These are phyloP conservation scores for Phytophthora pinifolia DNA, from an alignment of 352 stramenopile species.

Conservation along the genomic window DNA sequence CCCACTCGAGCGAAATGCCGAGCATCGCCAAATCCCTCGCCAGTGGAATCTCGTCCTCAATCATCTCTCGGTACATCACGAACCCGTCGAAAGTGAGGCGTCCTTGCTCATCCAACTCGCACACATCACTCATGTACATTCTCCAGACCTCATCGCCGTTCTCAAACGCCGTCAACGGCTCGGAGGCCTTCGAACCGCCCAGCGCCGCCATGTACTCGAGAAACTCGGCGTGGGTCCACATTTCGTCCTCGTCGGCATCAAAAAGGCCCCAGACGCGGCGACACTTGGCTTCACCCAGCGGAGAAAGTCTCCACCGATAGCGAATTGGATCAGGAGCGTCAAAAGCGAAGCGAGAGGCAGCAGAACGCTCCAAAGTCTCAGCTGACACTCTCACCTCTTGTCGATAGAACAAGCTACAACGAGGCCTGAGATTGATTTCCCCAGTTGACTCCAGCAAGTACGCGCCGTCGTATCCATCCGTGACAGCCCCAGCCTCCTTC, in stretches of 20 bases:
- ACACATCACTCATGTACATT: constrained; percentile 69
- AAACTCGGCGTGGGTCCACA: constrained; percentile 63
- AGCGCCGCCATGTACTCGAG: constrained; percentile 55
- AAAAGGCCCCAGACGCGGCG: constrained; percentile 50
- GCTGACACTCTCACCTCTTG: constrained; percentile 21
- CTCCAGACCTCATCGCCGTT: constrained; percentile 50
- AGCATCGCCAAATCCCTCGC: constrained; percentile 42
- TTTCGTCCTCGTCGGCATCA: constrained; percentile 50
- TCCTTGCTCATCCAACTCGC: constrained; percentile 35
- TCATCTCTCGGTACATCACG: constrained; percentile 47
- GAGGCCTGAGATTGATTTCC: constrained; percentile 13
- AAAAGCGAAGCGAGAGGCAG: constrained; percentile 43
- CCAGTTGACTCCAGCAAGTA: constrained; percentile 49
- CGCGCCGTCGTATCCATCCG: constrained; percentile 49
- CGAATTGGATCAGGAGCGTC: constrained; percentile 38
- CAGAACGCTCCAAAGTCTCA: constrained; percentile 15
- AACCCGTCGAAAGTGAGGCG: constrained; percentile 65
- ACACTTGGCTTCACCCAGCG: constrained; percentile 54
- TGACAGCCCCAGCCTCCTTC: constrained; percentile 46
- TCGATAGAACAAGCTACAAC: constrained; percentile 33
- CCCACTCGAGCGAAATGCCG: constrained; percentile 44
- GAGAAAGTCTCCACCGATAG: constrained; percentile 40
- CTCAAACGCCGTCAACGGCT: constrained; percentile 37
- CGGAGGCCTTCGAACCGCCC: constrained; percentile 14
- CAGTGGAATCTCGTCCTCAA: constrained; percentile 46